Evolutionary conservation across 1,284 basidiomycete genomes (phyloP), one percentile per base, ranked within the genome.

Genomic region (Kwoniella shivajii): DNA sequence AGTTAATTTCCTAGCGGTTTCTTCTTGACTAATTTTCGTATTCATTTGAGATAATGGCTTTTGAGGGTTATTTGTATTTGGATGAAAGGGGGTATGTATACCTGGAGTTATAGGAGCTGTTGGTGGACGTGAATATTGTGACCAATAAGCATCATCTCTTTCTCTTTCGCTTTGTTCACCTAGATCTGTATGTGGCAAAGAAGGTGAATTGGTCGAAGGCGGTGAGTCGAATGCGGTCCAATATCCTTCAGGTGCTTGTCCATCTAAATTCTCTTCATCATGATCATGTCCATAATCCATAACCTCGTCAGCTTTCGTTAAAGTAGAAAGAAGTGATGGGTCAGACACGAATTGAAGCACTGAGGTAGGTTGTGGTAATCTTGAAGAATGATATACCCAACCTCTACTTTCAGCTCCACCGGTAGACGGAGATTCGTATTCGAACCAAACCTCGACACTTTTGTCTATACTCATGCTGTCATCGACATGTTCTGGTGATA

Each of bases 141-240:
- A 69, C 73, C 73, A 75, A 58, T 75, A 75, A 20, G 63, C 67
- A 45, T 67, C 67, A 57, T 73, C 73, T 41, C 47, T 52, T 18
- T 61, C 57, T 27, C 63, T 56, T 14, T 52, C 61, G 29, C n/a
- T n/a, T n/a, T 57, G 49, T 26, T 59, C 44, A 5, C 31, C 24
- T 24, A 22, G 11, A 20, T 46, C 41, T 16, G 33, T 31, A 22
- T n/a, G 36, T 22, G 36, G 24, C 29, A 29, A 41, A 26, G 18
- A 10, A 47, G 26, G 37, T 11, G 26, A 38, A 44, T 11, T n/a
- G 11, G 37, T 10, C 10, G 27, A 37, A n/a, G 51, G 31, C 16
- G 42, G 41, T 11, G 51, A 46, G 29, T 55, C 53, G 30, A 55
- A 55, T 16, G 47, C 52, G 18, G 57, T 48, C 57, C 57, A 59